Conservation (phyloP, 345 rosid species). For the Pistacia vera region DNA sequence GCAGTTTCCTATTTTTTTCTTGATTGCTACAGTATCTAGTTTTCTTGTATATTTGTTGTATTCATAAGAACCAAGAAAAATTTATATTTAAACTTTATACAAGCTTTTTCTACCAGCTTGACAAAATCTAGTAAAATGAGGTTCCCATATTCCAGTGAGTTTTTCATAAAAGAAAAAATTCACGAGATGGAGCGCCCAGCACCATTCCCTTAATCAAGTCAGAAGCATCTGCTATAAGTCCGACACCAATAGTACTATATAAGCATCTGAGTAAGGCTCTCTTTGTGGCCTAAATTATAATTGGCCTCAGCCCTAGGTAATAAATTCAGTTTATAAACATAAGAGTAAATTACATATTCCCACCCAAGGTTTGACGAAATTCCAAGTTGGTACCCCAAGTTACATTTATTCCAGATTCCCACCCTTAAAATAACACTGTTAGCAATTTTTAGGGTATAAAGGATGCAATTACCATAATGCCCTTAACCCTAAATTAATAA, state of each 20-base stretch:
- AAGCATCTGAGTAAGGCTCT: background rate
- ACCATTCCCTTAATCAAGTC: background rate
- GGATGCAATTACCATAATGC: too few relatives aligned
- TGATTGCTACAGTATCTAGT: too few relatives aligned
- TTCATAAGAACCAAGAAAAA: too few relatives aligned
- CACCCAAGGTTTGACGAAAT: too few relatives aligned
- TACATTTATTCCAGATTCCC: too few relatives aligned
- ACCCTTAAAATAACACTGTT: too few relatives aligned
- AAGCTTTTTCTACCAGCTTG: conserved; percentile 3
- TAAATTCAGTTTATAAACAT: background rate
- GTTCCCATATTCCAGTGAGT: conserved; percentile 7
- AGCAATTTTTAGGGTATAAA: too few relatives aligned
- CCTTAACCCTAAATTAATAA: too few relatives aligned
- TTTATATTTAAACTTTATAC: background rate
- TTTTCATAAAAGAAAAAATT: background rate
- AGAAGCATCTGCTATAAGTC: conserved; percentile 18
- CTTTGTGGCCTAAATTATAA: background rate
- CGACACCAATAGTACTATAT: background rate
- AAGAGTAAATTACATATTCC: too few relatives aligned
- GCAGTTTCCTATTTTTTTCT: too few relatives aligned
- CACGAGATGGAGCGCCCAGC: conserved; percentile 9
- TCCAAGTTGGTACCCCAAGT: too few relatives aligned
- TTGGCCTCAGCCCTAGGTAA: background rate
- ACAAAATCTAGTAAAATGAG: background rate
- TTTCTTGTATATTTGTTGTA: too few relatives aligned